These are phyloP conservation scores for Apiotrichum veenhuisii DNA, from an alignment of 1,284 basidiomycete species.

Conservation along the genomic window DNA sequence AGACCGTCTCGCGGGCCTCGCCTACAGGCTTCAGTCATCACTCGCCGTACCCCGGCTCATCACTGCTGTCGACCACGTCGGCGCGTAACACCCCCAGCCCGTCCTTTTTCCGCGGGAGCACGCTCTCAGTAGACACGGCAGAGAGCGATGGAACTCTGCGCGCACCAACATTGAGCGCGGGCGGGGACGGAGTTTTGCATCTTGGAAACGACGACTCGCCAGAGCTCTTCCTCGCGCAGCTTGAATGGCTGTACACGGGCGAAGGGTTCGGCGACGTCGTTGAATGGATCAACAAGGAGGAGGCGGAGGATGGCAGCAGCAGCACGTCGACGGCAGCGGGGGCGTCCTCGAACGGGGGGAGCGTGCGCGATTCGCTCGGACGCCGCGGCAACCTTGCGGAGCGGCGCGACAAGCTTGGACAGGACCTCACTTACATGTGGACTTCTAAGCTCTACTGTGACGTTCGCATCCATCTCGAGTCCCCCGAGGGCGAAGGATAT, in stretches of 20 bases:
- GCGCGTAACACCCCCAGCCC: conserved; percentile 15
- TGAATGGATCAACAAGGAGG: conserved; percentile 74
- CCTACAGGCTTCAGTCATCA: conserved; percentile 22
- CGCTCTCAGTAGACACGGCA: conserved; percentile 23
- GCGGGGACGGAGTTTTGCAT: conserved; percentile 48
- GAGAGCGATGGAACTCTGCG: conserved; percentile 31
- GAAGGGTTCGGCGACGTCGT: conserved; percentile 77
- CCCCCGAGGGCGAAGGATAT: conserved; percentile 44
- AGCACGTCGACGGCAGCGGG: too few species aligned
- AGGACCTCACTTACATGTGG: conserved; percentile 96
- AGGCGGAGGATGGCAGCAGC: conserved; percentile 50
- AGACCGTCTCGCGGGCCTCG: conserved; percentile 41
- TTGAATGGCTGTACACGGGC: conserved; percentile 58
- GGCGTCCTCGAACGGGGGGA: conserved; percentile 6
- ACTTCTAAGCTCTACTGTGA: conserved; percentile 86
- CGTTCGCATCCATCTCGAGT: conserved; percentile 68
- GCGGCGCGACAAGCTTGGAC: conserved; percentile 75
- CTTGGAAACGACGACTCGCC: conserved; percentile 67
- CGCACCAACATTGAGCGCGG: conserved; percentile 16
- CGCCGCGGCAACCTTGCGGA: conserved; percentile 51
- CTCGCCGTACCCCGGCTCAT: conserved; percentile 14
- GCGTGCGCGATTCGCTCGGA: conserved; percentile 32
- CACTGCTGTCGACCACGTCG: conserved; percentile 8
- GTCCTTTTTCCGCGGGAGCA: conserved; percentile 12
- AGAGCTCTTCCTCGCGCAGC: conserved; percentile 73